Conservation (phyloP, 495 filamentous ascomycete species). For the Wilcoxina mikolae region DNA sequence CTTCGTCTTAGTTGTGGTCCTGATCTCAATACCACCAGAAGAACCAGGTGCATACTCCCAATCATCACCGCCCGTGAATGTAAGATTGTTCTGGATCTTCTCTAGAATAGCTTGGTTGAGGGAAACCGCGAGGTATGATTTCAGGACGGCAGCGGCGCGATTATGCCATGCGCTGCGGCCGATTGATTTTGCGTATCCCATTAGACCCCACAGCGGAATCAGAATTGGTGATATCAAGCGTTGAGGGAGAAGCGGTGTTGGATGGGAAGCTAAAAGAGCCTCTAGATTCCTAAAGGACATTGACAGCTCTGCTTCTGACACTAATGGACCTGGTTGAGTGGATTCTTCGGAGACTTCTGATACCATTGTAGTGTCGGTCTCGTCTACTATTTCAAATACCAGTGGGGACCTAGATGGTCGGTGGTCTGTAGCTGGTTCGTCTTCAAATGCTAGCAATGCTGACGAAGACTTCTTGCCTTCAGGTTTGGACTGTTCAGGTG, state of each 20-base stretch:
- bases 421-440: background rate
- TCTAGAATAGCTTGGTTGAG: constrained; percentile 4
- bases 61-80: constrained; percentile 7
- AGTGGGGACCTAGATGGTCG: constrained; percentile 1
- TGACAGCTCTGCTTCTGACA: constrained; percentile 17
- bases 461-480: constrained; percentile 9
- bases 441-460: constrained; percentile 18
- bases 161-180: constrained; percentile 20
- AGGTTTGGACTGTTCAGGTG: background rate
- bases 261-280: constrained; percentile 39
- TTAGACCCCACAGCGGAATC: constrained; percentile 44
- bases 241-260: constrained; percentile 43
- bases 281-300: constrained; percentile 36
- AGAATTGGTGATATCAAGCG: constrained; percentile 41
- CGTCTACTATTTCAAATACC: constrained; percentile 3
- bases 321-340: constrained; percentile 1
- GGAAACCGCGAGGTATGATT: constrained; percentile 9
- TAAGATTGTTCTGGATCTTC: constrained; percentile 14
- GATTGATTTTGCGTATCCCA: constrained; percentile 31
- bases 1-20: background rate
- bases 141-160: constrained; percentile 10
- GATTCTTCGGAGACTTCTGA: background rate
- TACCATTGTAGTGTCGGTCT: background rate
- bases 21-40: constrained; percentile 23
- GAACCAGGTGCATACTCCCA: constrained; percentile 22